Percentiles rank a stretch among this genome's conserved stretches.
phyloP scores from a whole-genome alignment of 768 basidiomycete species.

The Pholiota conissans region DNA sequence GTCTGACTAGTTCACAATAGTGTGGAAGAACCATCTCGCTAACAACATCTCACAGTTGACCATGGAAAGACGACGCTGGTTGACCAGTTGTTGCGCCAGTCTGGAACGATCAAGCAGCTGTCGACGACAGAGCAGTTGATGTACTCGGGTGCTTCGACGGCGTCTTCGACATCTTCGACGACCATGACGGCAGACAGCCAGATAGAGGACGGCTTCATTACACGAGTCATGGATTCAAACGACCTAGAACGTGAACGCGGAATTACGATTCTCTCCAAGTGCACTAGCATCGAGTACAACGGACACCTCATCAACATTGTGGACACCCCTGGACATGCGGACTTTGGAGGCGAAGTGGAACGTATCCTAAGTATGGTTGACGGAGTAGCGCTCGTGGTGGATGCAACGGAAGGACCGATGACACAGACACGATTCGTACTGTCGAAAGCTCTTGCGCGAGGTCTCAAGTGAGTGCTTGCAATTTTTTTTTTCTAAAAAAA shows the following conservation, averaged over 20 bases:
- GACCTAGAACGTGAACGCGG: constrained; percentile 59
- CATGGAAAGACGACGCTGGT: constrained; percentile 56
- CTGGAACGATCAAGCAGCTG: constrained; percentile 44
- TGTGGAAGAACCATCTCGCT: constrained; percentile 1
- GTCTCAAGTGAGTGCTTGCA: constrained; percentile 35
- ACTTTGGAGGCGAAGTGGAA: constrained; percentile 65
- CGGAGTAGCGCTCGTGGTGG: constrained; percentile 58
- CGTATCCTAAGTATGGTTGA: constrained; percentile 63
- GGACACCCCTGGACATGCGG: constrained; percentile 63
- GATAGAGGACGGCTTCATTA: constrained; percentile 39
- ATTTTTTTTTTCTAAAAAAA: neutral
- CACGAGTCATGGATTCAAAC: constrained; percentile 52
- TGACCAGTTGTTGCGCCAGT: constrained; percentile 51
- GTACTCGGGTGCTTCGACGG: constrained; percentile 27
- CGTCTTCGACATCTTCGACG: constrained; percentile 12
- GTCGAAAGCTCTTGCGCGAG: constrained; percentile 43
- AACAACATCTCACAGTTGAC: constrained; percentile 36
- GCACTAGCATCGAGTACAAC: constrained; percentile 51
- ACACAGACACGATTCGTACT: constrained; percentile 57
- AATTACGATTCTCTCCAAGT: constrained; percentile 62
- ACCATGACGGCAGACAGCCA: constrained; percentile 31
- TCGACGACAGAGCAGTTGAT: constrained; percentile 35
- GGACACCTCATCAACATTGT: constrained; percentile 56
- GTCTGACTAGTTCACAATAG: neutral
- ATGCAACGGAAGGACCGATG: constrained; percentile 62